A percentile compares a stretch with the other conserved stretches of the same genome.
These are phyloP conservation scores for Phytophthora pinifolia DNA, from an alignment of 352 stramenopile species.

Conservation along the genomic window DNA sequence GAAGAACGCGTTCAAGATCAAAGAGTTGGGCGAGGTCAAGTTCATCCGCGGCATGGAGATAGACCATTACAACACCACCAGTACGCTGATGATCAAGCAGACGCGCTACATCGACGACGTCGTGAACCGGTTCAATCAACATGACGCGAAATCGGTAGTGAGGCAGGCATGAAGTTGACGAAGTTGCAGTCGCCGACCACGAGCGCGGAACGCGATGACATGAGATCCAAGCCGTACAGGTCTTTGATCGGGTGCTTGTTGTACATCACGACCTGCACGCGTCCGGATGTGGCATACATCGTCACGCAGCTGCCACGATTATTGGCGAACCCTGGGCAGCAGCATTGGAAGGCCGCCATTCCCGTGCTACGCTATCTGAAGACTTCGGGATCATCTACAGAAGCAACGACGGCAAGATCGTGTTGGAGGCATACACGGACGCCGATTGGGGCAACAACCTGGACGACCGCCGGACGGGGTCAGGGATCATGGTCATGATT, in stretches of 20 bases:
- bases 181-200: background rate
- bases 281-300: background rate
- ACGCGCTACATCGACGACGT: conserved; percentile 12
- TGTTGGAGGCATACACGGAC: background rate
- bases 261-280: background rate
- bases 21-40: conserved; percentile 8
- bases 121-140: no score
- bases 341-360: conserved; percentile 1
- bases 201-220: background rate
- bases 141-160: no score
- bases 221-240: background rate
- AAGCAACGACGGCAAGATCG: background rate
- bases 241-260: background rate
- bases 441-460: background rate
- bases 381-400: background rate
- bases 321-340: background rate
- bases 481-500: conserved; percentile 5
- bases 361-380: conserved; percentile 6
- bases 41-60: conserved; percentile 22
- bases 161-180: background rate
- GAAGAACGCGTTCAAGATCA: conserved; percentile 12
- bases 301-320: background rate
- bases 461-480: conserved; percentile 1
- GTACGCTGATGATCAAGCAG: conserved; percentile 5
- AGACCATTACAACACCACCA: background rate